These are phyloP conservation scores for Boletus rex-veris DNA, from an alignment of 768 basidiomycete genomes.

Conservation along the genomic window DNA sequence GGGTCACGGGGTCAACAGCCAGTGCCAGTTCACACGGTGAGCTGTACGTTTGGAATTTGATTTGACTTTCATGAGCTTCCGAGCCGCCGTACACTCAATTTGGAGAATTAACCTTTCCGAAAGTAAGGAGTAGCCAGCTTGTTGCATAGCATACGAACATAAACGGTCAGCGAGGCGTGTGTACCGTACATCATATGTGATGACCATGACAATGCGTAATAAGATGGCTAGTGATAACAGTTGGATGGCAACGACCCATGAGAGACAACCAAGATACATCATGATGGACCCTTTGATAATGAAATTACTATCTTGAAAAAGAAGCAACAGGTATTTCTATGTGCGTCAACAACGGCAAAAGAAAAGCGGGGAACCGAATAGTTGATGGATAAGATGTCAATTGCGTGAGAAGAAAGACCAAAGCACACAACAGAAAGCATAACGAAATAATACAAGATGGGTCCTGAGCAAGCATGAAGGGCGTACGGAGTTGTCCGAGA, in stretches of 20 bases:
- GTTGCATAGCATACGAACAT: slow-evolving; percentile 9
- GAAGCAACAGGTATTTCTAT: slow-evolving; percentile 15
- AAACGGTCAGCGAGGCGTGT: neutral
- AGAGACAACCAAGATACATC: slow-evolving; percentile 16
- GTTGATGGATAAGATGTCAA: slow-evolving; percentile 32
- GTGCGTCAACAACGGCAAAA: slow-evolving; percentile 23
- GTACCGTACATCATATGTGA: neutral
- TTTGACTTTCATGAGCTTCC: neutral
- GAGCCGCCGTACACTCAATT: neutral
- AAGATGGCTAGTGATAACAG: neutral
- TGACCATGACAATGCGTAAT: slow-evolving; percentile 1
- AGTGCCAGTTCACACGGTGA: no score
- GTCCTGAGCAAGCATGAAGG: slow-evolving; percentile 1
- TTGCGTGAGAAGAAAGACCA: slow-evolving; percentile 3
- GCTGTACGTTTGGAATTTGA: neutral
- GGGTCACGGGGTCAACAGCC: no score
- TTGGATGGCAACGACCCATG: slow-evolving; percentile 10
- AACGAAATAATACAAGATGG: slow-evolving; percentile 6
- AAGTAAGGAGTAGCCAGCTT: neutral
- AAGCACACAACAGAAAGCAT: slow-evolving; percentile 25
- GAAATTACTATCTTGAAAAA: slow-evolving; percentile 4
- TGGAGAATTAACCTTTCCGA: neutral
- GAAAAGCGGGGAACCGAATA: slow-evolving; percentile 21
- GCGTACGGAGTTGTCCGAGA: slow-evolving; percentile 1
- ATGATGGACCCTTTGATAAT: slow-evolving; percentile 11